Conservation (phyloP, 1,284 basidiomycete species). For the Rhizopogon parksii region DNA sequence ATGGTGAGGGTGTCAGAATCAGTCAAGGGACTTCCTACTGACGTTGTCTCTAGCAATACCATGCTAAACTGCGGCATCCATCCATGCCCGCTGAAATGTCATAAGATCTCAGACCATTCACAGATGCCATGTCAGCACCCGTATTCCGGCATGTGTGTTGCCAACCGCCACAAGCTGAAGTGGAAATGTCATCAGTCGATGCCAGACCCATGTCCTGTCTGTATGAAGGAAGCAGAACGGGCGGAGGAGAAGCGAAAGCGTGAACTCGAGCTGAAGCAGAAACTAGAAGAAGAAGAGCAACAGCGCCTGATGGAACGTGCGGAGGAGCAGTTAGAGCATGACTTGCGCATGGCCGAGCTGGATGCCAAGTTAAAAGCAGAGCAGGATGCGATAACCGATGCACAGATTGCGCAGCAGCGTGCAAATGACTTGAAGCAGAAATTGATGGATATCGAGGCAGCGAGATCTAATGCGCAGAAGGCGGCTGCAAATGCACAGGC, state of each 20-base stretch:
- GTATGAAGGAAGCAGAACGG: conserved; percentile 26
- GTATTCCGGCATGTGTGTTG: conserved; percentile 28
- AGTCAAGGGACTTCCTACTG: not conserved
- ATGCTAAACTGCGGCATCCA: conserved; percentile 45
- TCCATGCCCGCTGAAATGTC: conserved; percentile 48
- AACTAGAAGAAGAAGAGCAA: conserved; percentile 27
- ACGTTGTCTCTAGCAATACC: conserved; percentile 29
- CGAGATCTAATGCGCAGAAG: conserved; percentile 11
- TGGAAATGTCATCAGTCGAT: conserved; percentile 31
- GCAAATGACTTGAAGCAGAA: conserved; percentile 27
- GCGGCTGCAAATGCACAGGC: conserved; percentile 8
- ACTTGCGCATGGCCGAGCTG: conserved; percentile 26
- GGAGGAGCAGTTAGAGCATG: conserved; percentile 25
- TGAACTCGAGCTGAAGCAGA: conserved; percentile 28
- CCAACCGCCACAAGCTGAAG: conserved; percentile 27
- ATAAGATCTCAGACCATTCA: conserved; percentile 42
- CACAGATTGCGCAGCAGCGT: conserved; percentile 23
- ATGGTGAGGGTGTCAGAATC: conserved; percentile 36
- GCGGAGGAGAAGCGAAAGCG: conserved; percentile 26
- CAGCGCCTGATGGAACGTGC: conserved; percentile 21
- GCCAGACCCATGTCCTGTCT: conserved; percentile 27
- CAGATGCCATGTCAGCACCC: conserved; percentile 35
- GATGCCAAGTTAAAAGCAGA: conserved; percentile 27
- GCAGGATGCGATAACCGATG: conserved; percentile 24
- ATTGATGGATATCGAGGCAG: conserved; percentile 28